Evolutionary conservation across 306 rosid genomes (phyloP), one percentile per base, ranked within the genome.

Genomic region (Castanea mollissima): DNA sequence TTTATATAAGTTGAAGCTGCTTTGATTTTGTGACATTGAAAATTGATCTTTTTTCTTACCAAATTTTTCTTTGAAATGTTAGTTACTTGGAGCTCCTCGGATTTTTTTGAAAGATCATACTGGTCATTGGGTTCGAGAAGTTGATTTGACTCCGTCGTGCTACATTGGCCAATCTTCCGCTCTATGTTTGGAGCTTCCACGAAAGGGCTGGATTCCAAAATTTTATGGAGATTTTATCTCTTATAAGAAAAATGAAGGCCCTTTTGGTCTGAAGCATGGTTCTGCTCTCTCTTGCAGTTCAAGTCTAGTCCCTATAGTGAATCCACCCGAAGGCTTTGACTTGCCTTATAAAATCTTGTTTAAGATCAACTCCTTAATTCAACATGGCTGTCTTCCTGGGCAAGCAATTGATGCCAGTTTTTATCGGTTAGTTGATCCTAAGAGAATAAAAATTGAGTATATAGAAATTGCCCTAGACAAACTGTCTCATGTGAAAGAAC

Each of bases 81-180:
- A 92, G 97, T 64, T 92, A 85, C 21, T 82, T 46, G 91, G 97
- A 54, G 94, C 91, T 18, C 97, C 97, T 31, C 90, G 92, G 80
- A 51, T 94, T 70, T 90, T 68, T 59, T 72, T 84, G 83, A 80
- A 83, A 3, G 85, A 81, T 15, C 80, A 70, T 49, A 87, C 87
- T 72, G 91, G 83, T 2, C 85, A 83, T 4, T 94, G 97, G 96
- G 73, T 87, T 38, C 85, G 97, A 54, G 65, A 92, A 52, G 84
- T 70, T 74, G 54, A 49, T 49, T 49, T 49, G 4, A 49, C 54
- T 49, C 54, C 54, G 15, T 49, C 54, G 6, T 7, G 25, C 41
- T 16, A 76, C 62, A 91, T 94, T 75, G 98, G 96, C 49, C 92
- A 92, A 84, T 94, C 96, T 55, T 83, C 89, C 19, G 82, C 89